Base-by-base conservation (phyloP, 495 filamentous ascomycete genomes). In the Talaromyces thailandensis region DNA sequence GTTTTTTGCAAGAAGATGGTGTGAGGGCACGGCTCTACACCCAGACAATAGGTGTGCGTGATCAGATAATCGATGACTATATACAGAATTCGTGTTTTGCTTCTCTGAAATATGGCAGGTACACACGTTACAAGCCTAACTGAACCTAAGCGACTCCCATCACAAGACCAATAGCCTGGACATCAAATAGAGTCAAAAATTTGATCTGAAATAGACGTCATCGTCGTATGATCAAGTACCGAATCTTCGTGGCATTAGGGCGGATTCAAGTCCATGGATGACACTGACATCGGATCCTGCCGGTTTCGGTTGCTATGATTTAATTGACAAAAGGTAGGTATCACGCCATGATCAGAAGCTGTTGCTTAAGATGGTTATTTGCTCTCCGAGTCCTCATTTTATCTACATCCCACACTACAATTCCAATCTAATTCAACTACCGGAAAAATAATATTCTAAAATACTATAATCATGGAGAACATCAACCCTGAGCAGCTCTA, bases 401-500 rank as follows among this genome's bases (percentile, higher is more conserved):
- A n/a, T n/a, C n/a, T n/a, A n/a, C n/a, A n/a, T n/a, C n/a, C n/a
- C n/a, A n/a, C n/a, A n/a, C n/a, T n/a, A n/a, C 43, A 48, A 48
- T 48, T 48, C 6, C 14, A 6, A 48, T 48, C 14, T 18, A 48
- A 18, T 48, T 14, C 6, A 48, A 48, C 43, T 48, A 6, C 43
- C 14, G 43, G 43, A 48, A 48, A 48, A 4, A 18, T 21, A 23
- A 48, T 48, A 8, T 48, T 48, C 16, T 48, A 48, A 48, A 48
- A 48, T 48, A 21, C 7, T 48, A 48, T 48, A 21, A 48, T 48
- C 43, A 48, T 48, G 43, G 43, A 21, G 43, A 48, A 21, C 43
- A 18, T 6, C 43, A 48, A 48, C 43, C 48, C 48, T 9, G 48
- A 52, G n/a, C 48, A 52, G 25, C 61, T 64, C 48, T 67, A 65